Evolutionary conservation across 495 filamentous ascomycete genomes (phyloP).

Genomic region (Cryomyces minteri): DNA sequence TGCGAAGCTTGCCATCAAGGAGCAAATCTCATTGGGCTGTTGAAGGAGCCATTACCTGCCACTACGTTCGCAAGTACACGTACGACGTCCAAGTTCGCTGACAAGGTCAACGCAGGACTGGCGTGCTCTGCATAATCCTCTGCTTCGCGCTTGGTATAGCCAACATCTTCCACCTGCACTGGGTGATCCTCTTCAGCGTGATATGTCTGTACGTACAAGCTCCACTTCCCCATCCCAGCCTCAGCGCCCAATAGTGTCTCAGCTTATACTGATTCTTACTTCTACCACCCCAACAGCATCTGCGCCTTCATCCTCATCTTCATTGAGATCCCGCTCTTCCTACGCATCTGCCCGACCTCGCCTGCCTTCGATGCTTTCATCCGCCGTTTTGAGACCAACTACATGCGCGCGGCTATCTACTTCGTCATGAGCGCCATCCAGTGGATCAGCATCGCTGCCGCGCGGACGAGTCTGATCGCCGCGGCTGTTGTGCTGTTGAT

Average conservation of each 20-base stretch:
- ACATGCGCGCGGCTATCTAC: slow-evolving; percentile 92
- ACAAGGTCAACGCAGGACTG: slow-evolving; percentile 45
- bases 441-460: slow-evolving; percentile 52
- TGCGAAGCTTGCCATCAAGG: not conserved
- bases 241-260: not conserved
- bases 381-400: slow-evolving; percentile 83
- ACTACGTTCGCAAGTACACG: too few relatives aligned
- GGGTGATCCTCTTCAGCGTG: slow-evolving; percentile 55
- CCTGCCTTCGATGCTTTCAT: slow-evolving; percentile 75
- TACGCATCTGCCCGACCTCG: slow-evolving; percentile 96
- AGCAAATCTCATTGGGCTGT: too few relatives aligned
- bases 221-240: not conserved
- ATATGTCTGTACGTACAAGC: slow-evolving; percentile 58
- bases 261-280: not conserved
- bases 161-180: slow-evolving; percentile 55
- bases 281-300: slow-evolving; percentile 29
- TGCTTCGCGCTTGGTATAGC: slow-evolving; percentile 91
- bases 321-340: slow-evolving; percentile 87
- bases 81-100: not conserved
- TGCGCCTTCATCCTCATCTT: slow-evolving; percentile 82
- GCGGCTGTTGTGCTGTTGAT: slow-evolving; percentile 66
- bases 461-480: slow-evolving; percentile 56
- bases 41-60: too few relatives aligned
- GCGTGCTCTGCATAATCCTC: slow-evolving; percentile 82
- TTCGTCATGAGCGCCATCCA: slow-evolving; percentile 59